Percentiles rank a stretch among this genome's conserved stretches.
Conservation (phyloP, 192 early-diverging fungal species). For the Mortierella alpina region DNA sequence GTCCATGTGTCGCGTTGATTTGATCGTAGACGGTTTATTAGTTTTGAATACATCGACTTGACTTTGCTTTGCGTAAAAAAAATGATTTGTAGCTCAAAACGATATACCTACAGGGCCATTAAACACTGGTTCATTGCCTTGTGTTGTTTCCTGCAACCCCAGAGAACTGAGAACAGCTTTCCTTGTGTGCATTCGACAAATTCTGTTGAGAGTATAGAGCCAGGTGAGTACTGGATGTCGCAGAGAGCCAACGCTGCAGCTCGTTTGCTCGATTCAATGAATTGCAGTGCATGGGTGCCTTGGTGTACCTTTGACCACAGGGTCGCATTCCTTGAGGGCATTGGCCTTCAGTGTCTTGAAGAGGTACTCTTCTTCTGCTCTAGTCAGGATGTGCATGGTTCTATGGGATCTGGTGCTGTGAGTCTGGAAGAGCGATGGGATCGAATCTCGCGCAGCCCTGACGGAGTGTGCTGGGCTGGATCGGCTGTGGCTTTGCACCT, state of each 20-base stretch:
- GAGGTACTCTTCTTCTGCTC: slow-evolving; percentile 63
- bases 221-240: background rate
- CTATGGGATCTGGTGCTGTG: background rate
- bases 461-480: background rate
- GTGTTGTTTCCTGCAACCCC: slow-evolving; percentile 59
- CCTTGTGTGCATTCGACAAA: slow-evolving; percentile 67
- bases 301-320: slow-evolving; percentile 57
- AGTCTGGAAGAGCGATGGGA: background rate
- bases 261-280: background rate
- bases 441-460: background rate
- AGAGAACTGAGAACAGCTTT: slow-evolving; percentile 61
- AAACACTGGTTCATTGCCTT: slow-evolving; percentile 65
- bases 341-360: slow-evolving; percentile 63
- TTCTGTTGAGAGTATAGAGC: slow-evolving; percentile 35
- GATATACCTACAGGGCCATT: slow-evolving; percentile 54
- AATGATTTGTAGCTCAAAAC: background rate
- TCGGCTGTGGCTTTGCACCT: slow-evolving; percentile 32
- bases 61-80: background rate
- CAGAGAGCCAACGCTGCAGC: background rate
- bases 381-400: slow-evolving; percentile 59
- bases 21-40: background rate
- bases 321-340: slow-evolving; percentile 62
- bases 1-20: background rate
- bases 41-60: background rate
- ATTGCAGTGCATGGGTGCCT: background rate